Conservation (phyloP, 1,139 yeast species). For the Diutina ranongensis region DNA sequence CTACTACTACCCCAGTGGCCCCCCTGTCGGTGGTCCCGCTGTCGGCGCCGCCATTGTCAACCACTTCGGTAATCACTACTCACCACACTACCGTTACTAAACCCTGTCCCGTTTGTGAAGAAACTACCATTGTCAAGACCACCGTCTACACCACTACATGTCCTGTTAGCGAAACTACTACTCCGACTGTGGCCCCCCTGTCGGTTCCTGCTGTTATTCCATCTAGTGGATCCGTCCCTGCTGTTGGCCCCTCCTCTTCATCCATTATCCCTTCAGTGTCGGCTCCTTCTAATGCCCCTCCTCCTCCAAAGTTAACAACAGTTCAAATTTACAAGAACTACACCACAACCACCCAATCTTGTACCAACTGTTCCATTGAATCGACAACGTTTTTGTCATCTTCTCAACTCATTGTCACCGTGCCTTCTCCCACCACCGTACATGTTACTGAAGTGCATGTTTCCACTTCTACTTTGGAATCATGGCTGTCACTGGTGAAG, state of each 20-base stretch:
- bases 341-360: neutral
- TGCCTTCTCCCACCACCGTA: neutral
- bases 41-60: neutral
- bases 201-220: no score
- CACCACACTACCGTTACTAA: neutral
- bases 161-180: neutral
- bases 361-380: neutral
- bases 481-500: neutral
- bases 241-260: no score
- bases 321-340: neutral
- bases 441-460: neutral
- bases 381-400: neutral
- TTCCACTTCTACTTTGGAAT: neutral
- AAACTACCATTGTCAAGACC: neutral
- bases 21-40: no score
- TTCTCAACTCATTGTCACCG: neutral
- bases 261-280: no score
- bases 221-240: no score
- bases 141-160: neutral
- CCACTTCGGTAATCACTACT: neutral
- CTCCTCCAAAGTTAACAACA: neutral
- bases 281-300: no score
- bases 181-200: no score
- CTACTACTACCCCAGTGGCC: no score
- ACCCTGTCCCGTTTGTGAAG: neutral